phyloP scores from a whole-genome alignment of 768 basidiomycete genomes.

The Dictyophora rubrovolvata region DNA sequence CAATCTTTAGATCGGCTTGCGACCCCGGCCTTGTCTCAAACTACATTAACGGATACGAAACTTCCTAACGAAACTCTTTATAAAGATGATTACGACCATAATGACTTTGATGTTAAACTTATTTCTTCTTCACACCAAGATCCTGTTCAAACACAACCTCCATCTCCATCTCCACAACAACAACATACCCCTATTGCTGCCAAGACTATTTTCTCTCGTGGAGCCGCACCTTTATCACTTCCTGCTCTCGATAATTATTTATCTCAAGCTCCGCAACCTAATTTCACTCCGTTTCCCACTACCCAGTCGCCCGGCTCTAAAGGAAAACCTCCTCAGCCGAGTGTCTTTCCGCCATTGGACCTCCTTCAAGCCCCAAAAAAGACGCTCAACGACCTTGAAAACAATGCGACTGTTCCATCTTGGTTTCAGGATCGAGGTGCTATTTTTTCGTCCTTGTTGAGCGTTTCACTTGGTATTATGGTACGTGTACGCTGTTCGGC shows the following conservation, averaged over 20 bases:
- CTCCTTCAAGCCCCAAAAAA: conserved; percentile 36
- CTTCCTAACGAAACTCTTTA: background rate
- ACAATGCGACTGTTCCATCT: conserved; percentile 37
- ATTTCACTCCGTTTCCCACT: conserved; percentile 23
- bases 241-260: conserved; percentile 53
- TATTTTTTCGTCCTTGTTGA: conserved; percentile 38
- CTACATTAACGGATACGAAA: background rate
- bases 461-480: conserved; percentile 41
- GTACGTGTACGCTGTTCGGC: conserved; percentile 26
- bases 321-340: conserved; percentile 13
- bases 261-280: conserved; percentile 34
- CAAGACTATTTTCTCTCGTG: conserved; percentile 45
- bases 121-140: conserved; percentile 8
- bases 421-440: conserved; percentile 46
- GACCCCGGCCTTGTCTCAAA: background rate
- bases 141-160: background rate
- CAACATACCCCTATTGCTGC: conserved; percentile 45
- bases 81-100: conserved; percentile 6
- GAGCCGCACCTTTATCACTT: conserved; percentile 47
- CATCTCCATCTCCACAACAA: conserved; percentile 11
- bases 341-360: conserved; percentile 59
- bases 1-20: background rate
- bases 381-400: conserved; percentile 51
- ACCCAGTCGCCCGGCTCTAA: background rate
- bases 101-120: background rate